These are phyloP conservation scores for Phellinidium pouzarii DNA, from an alignment of 1,284 basidiomycete genomes.

Conservation along the genomic window DNA sequence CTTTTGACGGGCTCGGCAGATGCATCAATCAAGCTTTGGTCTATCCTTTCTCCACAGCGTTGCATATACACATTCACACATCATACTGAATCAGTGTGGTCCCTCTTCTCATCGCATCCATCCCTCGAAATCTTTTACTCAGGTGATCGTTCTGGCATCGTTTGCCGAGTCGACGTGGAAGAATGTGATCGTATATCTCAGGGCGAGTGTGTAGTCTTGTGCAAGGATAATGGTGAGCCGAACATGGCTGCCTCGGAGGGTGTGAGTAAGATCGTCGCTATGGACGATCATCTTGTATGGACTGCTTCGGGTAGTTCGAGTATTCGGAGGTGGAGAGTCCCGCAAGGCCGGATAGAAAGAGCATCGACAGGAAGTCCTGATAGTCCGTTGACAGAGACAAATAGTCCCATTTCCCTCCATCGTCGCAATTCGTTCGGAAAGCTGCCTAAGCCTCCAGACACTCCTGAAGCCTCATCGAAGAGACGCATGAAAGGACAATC, in stretches of 20 bases:
- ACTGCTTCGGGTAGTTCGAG: slow-evolving; percentile 80
- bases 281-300: slow-evolving; percentile 88
- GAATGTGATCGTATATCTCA: slow-evolving; percentile 75
- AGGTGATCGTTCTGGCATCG: slow-evolving; percentile 84
- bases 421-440: background rate
- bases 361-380: slow-evolving; percentile 22
- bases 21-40: slow-evolving; percentile 91
- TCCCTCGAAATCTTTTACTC: slow-evolving; percentile 92
- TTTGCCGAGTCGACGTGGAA: slow-evolving; percentile 89
- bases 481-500: slow-evolving; percentile 11
- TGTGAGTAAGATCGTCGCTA: slow-evolving; percentile 77
- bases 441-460: background rate
- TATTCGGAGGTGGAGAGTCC: slow-evolving; percentile 76
- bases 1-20: slow-evolving; percentile 21
- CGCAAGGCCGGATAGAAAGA: slow-evolving; percentile 37
- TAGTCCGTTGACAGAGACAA: slow-evolving; percentile 3
- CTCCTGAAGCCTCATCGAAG: background rate
- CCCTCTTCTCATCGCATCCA: slow-evolving; percentile 82
- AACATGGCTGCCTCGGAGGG: slow-evolving; percentile 45
- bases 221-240: slow-evolving; percentile 52
- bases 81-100: slow-evolving; percentile 95
- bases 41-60: slow-evolving; percentile 73
- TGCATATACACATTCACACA: slow-evolving; percentile 96
- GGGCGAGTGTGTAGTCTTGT: slow-evolving; percentile 84
- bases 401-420: background rate